Base-by-base conservation (phyloP, 208 protist species). In the Phytomonas serpens region DNA sequence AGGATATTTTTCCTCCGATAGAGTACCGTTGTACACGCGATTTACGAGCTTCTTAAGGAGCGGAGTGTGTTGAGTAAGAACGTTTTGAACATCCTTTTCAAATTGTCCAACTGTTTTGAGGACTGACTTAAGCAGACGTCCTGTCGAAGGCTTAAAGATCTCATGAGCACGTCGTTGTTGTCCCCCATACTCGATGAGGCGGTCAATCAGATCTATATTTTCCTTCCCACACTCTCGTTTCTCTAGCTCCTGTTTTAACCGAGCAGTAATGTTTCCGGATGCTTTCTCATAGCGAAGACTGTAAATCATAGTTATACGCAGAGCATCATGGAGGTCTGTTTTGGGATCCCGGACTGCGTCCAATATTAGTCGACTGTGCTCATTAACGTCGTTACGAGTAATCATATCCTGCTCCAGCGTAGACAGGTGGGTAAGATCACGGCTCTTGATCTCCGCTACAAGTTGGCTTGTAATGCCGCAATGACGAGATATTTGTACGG, bases 61-160 rank as follows among this genome's bases (percentile, higher is more conserved):
- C 40, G 98, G 97, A 66, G 88, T 86, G 77, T 99, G 97, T 83
- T 99, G 96, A 32, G 97, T 99, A 74, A 98, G 98, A 6, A 99
- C 93, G 67, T 99, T 99, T 72, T 98, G 85, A 31, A 99, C 88
- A 70, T 97, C 85, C 72, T 91, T 92, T 57, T 87, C 86, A 63
- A 96, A 91, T 71, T 87, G 82, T 65, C 91, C 77, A 61, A 95
- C 82, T 33, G 91, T 70, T 75, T 89, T 93, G 38, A 80, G 86
- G 38, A 92, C 83, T 14, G 87, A 72, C 70, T 92, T 92, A 64
- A 95, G 80, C 57, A 95, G 83, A 75, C 83, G 82, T 2, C 86
- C 90, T 30, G 90, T 89, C 0, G 85, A 89, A 31, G 77, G 71
- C 38, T 79, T 76, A 76, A 92, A 95, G 34, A 95, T 77, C 40